Evolutionary conservation across 2,329 filamentous ascomycete genomes (phyloP).

Genomic region (Exophiala phaeomuriformis): DNA sequence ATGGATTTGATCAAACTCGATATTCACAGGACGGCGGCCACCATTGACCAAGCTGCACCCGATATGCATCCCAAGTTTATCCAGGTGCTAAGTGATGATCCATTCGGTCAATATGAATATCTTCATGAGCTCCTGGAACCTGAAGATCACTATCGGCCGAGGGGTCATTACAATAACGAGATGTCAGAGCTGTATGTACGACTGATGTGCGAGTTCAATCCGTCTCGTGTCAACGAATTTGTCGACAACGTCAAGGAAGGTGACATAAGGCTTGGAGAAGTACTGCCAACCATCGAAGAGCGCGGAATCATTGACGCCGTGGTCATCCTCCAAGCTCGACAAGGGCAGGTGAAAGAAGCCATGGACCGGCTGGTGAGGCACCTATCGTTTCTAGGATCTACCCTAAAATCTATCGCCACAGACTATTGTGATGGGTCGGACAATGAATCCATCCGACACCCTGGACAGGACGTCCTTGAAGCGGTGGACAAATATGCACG

Average conservation of each 20-base stretch:
- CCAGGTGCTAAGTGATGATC: conserved; percentile 52
- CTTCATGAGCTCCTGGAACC: conserved; percentile 66
- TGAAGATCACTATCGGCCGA: conserved; percentile 23
- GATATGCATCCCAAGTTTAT: conserved; percentile 62
- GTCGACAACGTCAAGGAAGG: conserved; percentile 67
- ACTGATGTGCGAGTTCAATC: conserved; percentile 81
- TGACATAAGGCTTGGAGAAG: conserved; percentile 68
- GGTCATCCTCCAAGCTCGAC: conserved; percentile 79
- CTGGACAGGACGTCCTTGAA: conserved; percentile 65
- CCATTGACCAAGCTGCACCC: conserved; percentile 54
- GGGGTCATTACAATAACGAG: conserved; percentile 38
- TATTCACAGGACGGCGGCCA: conserved; percentile 56
- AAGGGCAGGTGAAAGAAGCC: conserved; percentile 73
- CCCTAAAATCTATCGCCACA: conserved; percentile 46
- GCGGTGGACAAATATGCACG: conserved; percentile 82
- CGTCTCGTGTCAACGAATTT: conserved; percentile 76
- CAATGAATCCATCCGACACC: conserved; percentile 53
- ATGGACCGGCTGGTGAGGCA: conserved; percentile 82
- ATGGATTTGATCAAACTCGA: conserved; percentile 60
- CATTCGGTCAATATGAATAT: conserved; percentile 66
- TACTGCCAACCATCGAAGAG: conserved; percentile 82
- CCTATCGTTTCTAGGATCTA: conserved; percentile 68
- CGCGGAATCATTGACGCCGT: conserved; percentile 88
- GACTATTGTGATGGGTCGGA: conserved; percentile 46
- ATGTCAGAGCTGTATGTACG: conserved; percentile 80